These are phyloP conservation scores for Ustilago hordei DNA, from an alignment of 1,284 basidiomycete species.

Conservation along the genomic window DNA sequence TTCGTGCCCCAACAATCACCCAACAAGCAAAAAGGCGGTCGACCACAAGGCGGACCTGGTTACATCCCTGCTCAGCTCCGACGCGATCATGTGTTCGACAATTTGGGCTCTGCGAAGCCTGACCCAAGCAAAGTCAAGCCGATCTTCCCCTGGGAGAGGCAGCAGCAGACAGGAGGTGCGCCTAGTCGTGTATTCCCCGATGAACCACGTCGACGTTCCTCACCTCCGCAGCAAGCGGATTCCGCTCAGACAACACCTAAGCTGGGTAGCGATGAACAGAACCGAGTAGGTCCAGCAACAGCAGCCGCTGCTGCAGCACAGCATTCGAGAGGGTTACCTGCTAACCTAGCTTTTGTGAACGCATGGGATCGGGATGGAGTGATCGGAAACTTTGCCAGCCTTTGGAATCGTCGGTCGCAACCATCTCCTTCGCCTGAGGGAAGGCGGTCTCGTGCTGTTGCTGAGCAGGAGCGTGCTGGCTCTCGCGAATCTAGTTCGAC, in stretches of 20 bases:
- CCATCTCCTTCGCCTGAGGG: slow-evolving; percentile 19
- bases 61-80: slow-evolving; percentile 74
- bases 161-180: slow-evolving; percentile 62
- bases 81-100: slow-evolving; percentile 74
- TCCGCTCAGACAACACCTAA: slow-evolving; percentile 17
- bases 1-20: slow-evolving; percentile 72
- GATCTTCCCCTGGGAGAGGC: slow-evolving; percentile 93
- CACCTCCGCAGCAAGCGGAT: slow-evolving; percentile 1
- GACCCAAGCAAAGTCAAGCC: slow-evolving; percentile 79
- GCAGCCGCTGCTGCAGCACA: slow-evolving; percentile 9
- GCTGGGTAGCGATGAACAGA: slow-evolving; percentile 10
- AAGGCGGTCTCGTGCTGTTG: slow-evolving; percentile 13
- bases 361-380: slow-evolving; percentile 58
- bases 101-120: slow-evolving; percentile 73
- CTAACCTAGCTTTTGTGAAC: slow-evolving; percentile 51
- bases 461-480: not conserved
- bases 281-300: slow-evolving; percentile 3
- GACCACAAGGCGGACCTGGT: slow-evolving; percentile 35
- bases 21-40: slow-evolving; percentile 17
- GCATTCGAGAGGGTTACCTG: slow-evolving; percentile 38
- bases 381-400: slow-evolving; percentile 44
- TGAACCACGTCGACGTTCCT: slow-evolving; percentile 41
- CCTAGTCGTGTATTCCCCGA: slow-evolving; percentile 57
- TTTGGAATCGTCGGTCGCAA: slow-evolving; percentile 25
- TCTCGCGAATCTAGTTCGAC: slow-evolving; percentile 5